Conservation (phyloP, 345 rosid genomes). For the Salix koriyanagi region DNA sequence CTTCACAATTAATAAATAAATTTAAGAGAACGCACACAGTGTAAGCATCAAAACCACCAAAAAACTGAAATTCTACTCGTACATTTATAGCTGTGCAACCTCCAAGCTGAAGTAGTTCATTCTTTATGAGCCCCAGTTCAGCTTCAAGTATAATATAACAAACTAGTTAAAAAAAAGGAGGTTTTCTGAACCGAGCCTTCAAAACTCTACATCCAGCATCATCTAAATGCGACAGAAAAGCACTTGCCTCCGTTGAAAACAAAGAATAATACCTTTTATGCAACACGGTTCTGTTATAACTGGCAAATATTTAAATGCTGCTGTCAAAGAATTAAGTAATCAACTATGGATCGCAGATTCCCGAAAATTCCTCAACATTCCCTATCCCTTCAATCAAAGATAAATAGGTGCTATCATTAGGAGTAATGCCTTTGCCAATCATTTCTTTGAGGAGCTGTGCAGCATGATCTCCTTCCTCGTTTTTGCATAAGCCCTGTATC, state of each 20-base stretch:
- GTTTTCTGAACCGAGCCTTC: not conserved
- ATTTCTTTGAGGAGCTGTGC: constrained; percentile 77
- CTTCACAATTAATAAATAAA: not conserved
- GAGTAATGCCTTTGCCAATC: constrained; percentile 73
- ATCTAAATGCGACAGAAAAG: not conserved
- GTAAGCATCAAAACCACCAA: too few species aligned
- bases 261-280: not conserved
- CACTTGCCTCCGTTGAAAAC: not conserved
- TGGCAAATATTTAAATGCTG: not conserved
- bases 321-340: not conserved
- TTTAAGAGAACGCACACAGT: too few species aligned
- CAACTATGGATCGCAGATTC: not conserved
- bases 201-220: not conserved
- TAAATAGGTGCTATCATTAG: constrained; percentile 68
- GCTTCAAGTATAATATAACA: not conserved
- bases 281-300: not conserved
- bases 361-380: constrained; percentile 1
- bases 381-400: constrained; percentile 68
- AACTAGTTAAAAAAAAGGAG: not conserved
- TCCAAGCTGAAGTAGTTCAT: not conserved
- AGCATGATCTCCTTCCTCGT: constrained; percentile 62
- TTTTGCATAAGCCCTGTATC: constrained; percentile 71
- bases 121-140: not conserved
- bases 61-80: too few species aligned
- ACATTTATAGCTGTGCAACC: not conserved